Evolutionary conservation across 1,139 yeast genomes (phyloP).

Genomic region (Geotrichum restrictum): DNA sequence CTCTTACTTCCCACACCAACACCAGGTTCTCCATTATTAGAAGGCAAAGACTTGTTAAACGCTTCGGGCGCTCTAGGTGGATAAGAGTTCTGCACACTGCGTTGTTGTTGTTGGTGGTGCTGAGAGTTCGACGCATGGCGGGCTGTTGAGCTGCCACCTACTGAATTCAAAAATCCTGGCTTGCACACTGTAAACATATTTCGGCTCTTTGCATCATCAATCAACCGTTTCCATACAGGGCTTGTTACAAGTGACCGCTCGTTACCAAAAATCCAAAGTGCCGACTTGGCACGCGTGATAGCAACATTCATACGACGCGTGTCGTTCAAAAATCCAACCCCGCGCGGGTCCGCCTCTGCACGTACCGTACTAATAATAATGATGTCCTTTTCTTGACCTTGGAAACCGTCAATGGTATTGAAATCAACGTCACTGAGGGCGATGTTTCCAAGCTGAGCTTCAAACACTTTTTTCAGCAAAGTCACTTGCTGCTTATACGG

Average conservation of each 20-base stretch:
- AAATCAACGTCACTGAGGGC: constrained; percentile 73
- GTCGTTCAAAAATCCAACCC: constrained; percentile 87
- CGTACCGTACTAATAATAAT: constrained; percentile 93
- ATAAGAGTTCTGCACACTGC: no score
- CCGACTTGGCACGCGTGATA: constrained; percentile 84
- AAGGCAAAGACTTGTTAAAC: no score
- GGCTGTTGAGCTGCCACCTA: no score
- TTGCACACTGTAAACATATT: constrained; percentile 36
- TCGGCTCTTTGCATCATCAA: constrained; percentile 59
- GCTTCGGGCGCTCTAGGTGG: no score
- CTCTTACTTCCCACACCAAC: no score
- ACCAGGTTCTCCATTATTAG: no score
- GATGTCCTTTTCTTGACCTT: constrained; percentile 95
- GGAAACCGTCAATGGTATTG: constrained; percentile 96
- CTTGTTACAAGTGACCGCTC: constrained; percentile 47
- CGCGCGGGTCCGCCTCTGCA: constrained; percentile 60
- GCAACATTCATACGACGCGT: constrained; percentile 95
- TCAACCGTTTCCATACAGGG: constrained; percentile 63
- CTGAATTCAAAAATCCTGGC: constrained; percentile 39
- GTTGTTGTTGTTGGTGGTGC: no score
- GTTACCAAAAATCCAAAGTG: constrained; percentile 90
- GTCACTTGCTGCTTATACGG: constrained; percentile 89
- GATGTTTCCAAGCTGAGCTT: constrained; percentile 54
- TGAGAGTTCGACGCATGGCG: no score
- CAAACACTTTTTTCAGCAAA: constrained; percentile 55